These are phyloP conservation scores for Penicillium sp. DNA, from an alignment of 2,329 filamentous ascomycete species.

Conservation along the genomic window DNA sequence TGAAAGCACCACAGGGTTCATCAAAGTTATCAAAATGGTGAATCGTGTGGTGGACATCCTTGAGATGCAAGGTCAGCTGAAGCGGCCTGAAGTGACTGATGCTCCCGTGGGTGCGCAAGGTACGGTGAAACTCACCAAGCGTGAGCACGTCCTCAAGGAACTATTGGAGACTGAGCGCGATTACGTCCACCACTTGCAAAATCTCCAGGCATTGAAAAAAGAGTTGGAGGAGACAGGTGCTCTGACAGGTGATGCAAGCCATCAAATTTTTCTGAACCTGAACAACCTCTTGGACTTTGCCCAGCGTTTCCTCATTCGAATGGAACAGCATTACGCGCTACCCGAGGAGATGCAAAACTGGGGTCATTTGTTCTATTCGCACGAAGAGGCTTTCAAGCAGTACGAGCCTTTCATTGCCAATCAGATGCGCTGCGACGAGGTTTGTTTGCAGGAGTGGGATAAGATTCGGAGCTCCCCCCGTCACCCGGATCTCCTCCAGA, in stretches of 20 bases:
- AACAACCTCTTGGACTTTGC: slow-evolving; percentile 95
- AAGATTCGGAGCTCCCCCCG: slow-evolving; percentile 72
- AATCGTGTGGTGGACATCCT: slow-evolving; percentile 89
- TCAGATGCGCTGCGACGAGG: slow-evolving; percentile 82
- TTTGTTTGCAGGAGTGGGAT: slow-evolving; percentile 83
- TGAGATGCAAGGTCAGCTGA: slow-evolving; percentile 75
- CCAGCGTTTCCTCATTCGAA: slow-evolving; percentile 87
- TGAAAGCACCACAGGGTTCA: slow-evolving; percentile 94
- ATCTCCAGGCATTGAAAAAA: slow-evolving; percentile 89
- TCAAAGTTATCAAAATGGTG: slow-evolving; percentile 93
- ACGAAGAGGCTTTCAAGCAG: slow-evolving; percentile 85
- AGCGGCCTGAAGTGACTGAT: slow-evolving; percentile 55
- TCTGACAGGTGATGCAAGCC: slow-evolving; percentile 84
- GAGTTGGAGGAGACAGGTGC: slow-evolving; percentile 83
- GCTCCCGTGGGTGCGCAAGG: slow-evolving; percentile 50
- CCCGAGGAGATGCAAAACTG: slow-evolving; percentile 78
- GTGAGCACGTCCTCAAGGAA: slow-evolving; percentile 89
- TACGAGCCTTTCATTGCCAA: slow-evolving; percentile 98
- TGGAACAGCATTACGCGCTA: slow-evolving; percentile 92
- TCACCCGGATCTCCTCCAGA: slow-evolving; percentile 67
- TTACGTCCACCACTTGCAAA: slow-evolving; percentile 95
- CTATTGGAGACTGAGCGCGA: slow-evolving; percentile 94
- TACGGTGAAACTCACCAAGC: slow-evolving; percentile 64
- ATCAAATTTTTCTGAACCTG: slow-evolving; percentile 95
- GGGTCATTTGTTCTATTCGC: slow-evolving; percentile 86